Evolutionary conservation across 148 eudicot genomes (phyloP).

Genomic region (Amaranthus cruentus): DNA sequence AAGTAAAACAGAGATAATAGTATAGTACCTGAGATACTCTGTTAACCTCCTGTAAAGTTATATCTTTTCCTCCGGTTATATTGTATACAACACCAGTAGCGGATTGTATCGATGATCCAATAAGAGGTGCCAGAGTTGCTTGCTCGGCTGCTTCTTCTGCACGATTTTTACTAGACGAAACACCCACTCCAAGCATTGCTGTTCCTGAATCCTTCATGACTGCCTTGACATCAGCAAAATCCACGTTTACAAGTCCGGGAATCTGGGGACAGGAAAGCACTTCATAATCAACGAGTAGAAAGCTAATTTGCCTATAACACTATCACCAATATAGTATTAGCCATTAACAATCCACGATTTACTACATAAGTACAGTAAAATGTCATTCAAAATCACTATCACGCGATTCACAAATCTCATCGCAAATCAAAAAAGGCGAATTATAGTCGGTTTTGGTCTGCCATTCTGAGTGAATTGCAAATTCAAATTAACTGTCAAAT

Average conservation of each 20-base stretch:
- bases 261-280: slow-evolving; percentile 42
- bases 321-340: not conserved
- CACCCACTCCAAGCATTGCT: slow-evolving; percentile 99
- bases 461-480: no score
- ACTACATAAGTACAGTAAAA: not conserved
- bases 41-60: slow-evolving; percentile 95
- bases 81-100: slow-evolving; percentile 98
- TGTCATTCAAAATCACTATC: not conserved
- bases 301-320: not conserved
- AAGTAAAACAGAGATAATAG: not conserved
- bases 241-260: slow-evolving; percentile 98
- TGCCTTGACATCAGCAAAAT: slow-evolving; percentile 97
- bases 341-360: not conserved
- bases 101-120: slow-evolving; percentile 96
- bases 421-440: no score
- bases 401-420: no score
- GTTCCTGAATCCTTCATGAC: slow-evolving; percentile 98
- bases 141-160: slow-evolving; percentile 99
- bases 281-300: not conserved
- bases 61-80: slow-evolving; percentile 95
- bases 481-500: no score
- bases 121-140: slow-evolving; percentile 94
- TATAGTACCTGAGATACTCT: slow-evolving; percentile 88
- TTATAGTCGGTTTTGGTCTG: no score
- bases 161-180: slow-evolving; percentile 95